phyloP scores from a whole-genome alignment of 306 rosid species.

The Lathyrus sativus region DNA sequence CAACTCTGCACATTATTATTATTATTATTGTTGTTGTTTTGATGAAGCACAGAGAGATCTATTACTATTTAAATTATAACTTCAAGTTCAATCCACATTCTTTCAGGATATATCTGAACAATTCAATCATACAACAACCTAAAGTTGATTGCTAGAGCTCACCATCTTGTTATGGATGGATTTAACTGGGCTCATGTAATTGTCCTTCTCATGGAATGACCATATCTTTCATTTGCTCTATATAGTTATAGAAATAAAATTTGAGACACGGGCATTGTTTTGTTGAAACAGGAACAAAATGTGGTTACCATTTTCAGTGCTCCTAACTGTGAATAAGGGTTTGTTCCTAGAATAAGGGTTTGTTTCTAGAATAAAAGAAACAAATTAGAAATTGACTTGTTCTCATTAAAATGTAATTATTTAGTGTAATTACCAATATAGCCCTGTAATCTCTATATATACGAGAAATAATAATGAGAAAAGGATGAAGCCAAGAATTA shows the following conservation, averaged over 20 bases:
- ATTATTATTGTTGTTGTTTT: background rate
- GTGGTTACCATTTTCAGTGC: constrained; percentile 99
- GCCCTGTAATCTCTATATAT: too few relatives aligned
- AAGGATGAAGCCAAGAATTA: too few relatives aligned
- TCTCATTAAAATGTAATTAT: too few relatives aligned
- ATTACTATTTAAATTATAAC: constrained; percentile 4
- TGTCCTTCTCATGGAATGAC: constrained; percentile 26
- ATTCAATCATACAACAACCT: constrained; percentile 92
- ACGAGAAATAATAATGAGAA: too few relatives aligned
- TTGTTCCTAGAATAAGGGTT: too few relatives aligned
- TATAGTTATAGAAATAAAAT: constrained; percentile 14
- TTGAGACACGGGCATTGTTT: constrained; percentile 36
- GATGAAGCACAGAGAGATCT: constrained; percentile 26
- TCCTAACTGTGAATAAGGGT: too few relatives aligned
- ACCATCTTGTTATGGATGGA: constrained; percentile 99
- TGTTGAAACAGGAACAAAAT: constrained; percentile 90
- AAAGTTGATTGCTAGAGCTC: constrained; percentile 98
- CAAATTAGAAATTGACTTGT: too few relatives aligned
- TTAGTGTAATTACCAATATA: too few relatives aligned
- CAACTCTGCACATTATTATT: constrained; percentile 3
- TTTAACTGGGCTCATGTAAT: constrained; percentile 99
- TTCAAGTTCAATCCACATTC: constrained; percentile 29
- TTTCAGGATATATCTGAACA: constrained; percentile 98
- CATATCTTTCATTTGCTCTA: constrained; percentile 29
- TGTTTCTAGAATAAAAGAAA: too few relatives aligned